Percentiles rank a stretch among this genome's conserved stretches.
Conservation (phyloP, 106 monocot species). For the Hemerocallis citrina region DNA sequence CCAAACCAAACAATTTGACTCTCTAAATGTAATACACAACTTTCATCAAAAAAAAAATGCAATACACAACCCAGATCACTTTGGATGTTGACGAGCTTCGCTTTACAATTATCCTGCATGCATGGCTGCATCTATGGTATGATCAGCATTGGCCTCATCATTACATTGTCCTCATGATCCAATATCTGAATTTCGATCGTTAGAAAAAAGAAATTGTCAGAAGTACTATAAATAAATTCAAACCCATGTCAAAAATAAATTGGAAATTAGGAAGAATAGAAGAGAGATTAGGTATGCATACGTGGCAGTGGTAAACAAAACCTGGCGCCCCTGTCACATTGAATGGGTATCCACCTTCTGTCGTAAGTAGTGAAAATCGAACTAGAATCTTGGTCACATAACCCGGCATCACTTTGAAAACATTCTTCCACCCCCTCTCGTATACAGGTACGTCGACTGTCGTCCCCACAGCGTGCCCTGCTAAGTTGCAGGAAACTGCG, state of each 20-base stretch:
- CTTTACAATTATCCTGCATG: no score
- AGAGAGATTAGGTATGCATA: conserved; percentile 22
- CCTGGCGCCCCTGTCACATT: conserved; percentile 72
- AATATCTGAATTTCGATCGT: conserved; percentile 54
- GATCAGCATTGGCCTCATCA: conserved; percentile 57
- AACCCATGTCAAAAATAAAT: no score
- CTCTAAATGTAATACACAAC: no score
- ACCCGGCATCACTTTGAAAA: conserved; percentile 72
- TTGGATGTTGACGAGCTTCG: no score
- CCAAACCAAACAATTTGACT: no score
- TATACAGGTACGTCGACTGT: conserved; percentile 18
- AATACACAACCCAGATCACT: no score
- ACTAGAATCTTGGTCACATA: conserved; percentile 60
- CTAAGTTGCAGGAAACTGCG: conserved; percentile 35
- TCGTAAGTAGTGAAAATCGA: conserved; percentile 35
- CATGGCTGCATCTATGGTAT: no score
- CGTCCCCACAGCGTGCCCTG: conserved; percentile 23
- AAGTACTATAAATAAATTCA: no score
- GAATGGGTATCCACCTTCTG: conserved; percentile 55
- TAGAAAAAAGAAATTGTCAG: no score
- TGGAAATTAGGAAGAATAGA: no score
- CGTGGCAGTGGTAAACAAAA: conserved; percentile 88
- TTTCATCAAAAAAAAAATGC: no score
- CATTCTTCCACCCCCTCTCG: conserved; percentile 92
- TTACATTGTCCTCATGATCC: conserved; percentile 66